These are phyloP conservation scores for Exophiala phaeomuriformis DNA, from an alignment of 2,329 filamentous ascomycete species.

Conservation along the genomic window DNA sequence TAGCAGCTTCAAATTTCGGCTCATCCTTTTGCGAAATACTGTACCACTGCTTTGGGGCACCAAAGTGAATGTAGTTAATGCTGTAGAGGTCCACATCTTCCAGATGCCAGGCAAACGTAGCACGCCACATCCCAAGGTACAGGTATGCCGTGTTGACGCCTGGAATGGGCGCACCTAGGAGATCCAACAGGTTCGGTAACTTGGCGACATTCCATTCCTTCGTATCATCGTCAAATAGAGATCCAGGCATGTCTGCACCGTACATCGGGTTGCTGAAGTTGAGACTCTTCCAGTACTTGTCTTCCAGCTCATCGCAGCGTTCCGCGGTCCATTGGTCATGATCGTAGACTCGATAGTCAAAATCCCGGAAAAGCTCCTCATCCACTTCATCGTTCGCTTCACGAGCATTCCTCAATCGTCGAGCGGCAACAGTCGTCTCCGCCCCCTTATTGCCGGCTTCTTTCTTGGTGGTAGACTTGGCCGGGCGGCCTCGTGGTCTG, in stretches of 20 bases:
- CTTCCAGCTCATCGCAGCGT: constrained; percentile 88
- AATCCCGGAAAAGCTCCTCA: constrained; percentile 81
- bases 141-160: constrained; percentile 97
- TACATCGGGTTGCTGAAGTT: constrained; percentile 94
- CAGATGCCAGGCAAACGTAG: constrained; percentile 97
- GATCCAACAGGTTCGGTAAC: constrained; percentile 84
- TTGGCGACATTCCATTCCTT: constrained; percentile 92
- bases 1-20: constrained; percentile 82
- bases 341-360: constrained; percentile 78
- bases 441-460: constrained; percentile 48
- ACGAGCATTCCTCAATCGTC: constrained; percentile 73
- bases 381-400: constrained; percentile 75
- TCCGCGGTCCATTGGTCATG: constrained; percentile 83
- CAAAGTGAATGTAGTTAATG: constrained; percentile 99
- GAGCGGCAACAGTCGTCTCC: constrained; percentile 70
- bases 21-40: constrained; percentile 96
- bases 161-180: constrained; percentile 88
- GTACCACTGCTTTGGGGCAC: constrained; percentile 98
- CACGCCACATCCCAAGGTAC: constrained; percentile 99
- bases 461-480: constrained; percentile 51
- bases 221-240: constrained; percentile 79
- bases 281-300: constrained; percentile 93
- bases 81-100: constrained; percentile 99
- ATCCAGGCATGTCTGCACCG: constrained; percentile 92
- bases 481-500: constrained; percentile 29